These are phyloP conservation scores for Pseudocercospora musae DNA, from an alignment of 2,329 filamentous ascomycete genomes.

Conservation along the genomic window DNA sequence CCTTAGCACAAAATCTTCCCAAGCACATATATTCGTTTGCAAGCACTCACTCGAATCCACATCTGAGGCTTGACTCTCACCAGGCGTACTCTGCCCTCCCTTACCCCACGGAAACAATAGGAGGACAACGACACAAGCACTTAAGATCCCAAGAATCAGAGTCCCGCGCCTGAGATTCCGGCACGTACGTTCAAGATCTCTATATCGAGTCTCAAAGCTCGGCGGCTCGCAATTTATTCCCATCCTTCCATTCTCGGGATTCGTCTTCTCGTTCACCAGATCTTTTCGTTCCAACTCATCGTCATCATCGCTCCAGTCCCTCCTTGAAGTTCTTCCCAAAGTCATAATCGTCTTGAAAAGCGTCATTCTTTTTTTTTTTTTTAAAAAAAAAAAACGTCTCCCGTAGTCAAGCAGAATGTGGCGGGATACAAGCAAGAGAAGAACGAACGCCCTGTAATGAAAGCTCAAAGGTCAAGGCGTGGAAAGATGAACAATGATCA, in stretches of 20 bases:
- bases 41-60: background rate
- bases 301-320: background rate
- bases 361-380: background rate
- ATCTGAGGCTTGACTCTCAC: background rate
- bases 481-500: background rate
- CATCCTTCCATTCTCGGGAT: background rate
- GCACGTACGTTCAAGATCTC: constrained; percentile 3
- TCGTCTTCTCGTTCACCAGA: background rate
- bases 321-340: background rate
- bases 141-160: background rate
- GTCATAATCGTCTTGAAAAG: background rate
- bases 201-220: background rate
- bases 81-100: background rate
- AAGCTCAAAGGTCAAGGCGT: no score
- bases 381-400: no score
- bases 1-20: background rate
- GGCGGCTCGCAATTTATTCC: background rate
- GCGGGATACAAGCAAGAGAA: no score
- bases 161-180: background rate
- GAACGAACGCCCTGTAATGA: no score
- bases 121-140: background rate
- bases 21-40: background rate
- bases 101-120: no score
- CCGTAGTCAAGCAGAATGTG: background rate
- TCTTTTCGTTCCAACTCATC: constrained; percentile 8